A percentile compares a stretch with the other conserved stretches of the same genome.
phyloP scores from a whole-genome alignment of 2,329 filamentous ascomycete genomes.

The Aspergillus sp. region DNA sequence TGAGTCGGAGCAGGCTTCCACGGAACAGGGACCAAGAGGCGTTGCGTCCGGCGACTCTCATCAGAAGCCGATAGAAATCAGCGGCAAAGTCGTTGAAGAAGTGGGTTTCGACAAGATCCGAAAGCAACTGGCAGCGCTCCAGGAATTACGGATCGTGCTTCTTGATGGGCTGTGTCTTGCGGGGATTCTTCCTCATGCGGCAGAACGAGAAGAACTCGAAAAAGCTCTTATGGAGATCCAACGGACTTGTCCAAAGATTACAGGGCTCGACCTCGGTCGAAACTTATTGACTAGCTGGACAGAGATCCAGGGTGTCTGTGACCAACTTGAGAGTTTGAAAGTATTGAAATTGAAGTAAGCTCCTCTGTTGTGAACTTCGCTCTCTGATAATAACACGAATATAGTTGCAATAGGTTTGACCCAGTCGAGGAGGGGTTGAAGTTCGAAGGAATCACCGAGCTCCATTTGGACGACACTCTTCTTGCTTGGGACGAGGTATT shows the following conservation, averaged over 20 bases:
- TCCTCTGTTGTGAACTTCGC: background rate
- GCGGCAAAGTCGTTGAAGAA: constrained; percentile 84
- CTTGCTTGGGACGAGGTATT: constrained; percentile 64
- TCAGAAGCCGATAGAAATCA: constrained; percentile 64
- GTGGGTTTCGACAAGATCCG: constrained; percentile 94
- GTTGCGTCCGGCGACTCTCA: constrained; percentile 18
- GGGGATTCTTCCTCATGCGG: constrained; percentile 31
- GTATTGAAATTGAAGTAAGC: constrained; percentile 70
- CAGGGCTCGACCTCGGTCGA: constrained; percentile 79
- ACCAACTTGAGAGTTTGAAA: constrained; percentile 64
- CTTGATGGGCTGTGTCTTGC: constrained; percentile 72
- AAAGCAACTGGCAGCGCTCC: constrained; percentile 70
- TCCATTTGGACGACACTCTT: constrained; percentile 67
- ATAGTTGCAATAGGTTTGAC: constrained; percentile 69
- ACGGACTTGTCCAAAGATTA: constrained; percentile 56
- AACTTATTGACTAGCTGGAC: constrained; percentile 72
- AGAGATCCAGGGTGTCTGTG: constrained; percentile 70
- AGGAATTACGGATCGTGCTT: constrained; percentile 76
- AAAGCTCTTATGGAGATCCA: constrained; percentile 51
- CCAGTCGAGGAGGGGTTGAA: constrained; percentile 40
- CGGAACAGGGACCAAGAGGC: constrained; percentile 6
- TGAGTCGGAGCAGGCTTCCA: constrained; percentile 44
- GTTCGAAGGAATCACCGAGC: constrained; percentile 56
- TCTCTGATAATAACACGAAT: constrained; percentile 13
- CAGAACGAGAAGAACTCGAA: constrained; percentile 21